Percentiles rank a stretch among this genome's conserved stretches.
These are phyloP conservation scores for Yamadazyma dendronema DNA, from an alignment of 1,139 yeast species.

Conservation along the genomic window DNA sequence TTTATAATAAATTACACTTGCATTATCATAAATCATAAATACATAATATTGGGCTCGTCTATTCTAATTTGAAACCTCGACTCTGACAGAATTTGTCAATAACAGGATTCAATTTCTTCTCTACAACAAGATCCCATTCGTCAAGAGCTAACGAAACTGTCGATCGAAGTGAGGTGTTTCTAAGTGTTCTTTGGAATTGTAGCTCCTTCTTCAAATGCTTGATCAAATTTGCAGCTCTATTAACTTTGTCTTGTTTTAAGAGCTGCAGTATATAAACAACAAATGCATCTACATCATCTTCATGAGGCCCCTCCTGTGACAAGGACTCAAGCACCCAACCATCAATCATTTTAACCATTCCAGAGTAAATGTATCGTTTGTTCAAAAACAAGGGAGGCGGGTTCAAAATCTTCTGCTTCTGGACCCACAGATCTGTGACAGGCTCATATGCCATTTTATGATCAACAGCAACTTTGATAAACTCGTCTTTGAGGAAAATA, in stretches of 20 bases:
- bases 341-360: conserved; percentile 34
- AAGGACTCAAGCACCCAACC: conserved; percentile 51
- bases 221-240: conserved; percentile 24
- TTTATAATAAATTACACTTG: background rate
- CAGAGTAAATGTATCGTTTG: conserved; percentile 25
- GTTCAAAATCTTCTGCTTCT: conserved; percentile 16
- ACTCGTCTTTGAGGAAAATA: conserved; percentile 31
- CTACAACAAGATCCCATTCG: conserved; percentile 19
- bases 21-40: background rate
- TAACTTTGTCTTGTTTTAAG: conserved; percentile 18
- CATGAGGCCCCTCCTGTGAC: conserved; percentile 54
- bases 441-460: conserved; percentile 18
- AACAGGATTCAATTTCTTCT: background rate
- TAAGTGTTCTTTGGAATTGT: conserved; percentile 10
- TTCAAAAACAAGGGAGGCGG: conserved; percentile 36
- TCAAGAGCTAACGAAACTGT: conserved; percentile 6
- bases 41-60: background rate
- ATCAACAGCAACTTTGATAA: conserved; percentile 20
- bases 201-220: conserved; percentile 17
- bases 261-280: conserved; percentile 23
- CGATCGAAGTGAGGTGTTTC: conserved; percentile 1
- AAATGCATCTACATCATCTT: conserved; percentile 50
- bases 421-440: conserved; percentile 27
- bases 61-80: background rate
- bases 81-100: conserved; percentile 2